Evolutionary conservation across 495 filamentous ascomycete genomes (phyloP).

Genomic region (Penicillium flavigenum): DNA sequence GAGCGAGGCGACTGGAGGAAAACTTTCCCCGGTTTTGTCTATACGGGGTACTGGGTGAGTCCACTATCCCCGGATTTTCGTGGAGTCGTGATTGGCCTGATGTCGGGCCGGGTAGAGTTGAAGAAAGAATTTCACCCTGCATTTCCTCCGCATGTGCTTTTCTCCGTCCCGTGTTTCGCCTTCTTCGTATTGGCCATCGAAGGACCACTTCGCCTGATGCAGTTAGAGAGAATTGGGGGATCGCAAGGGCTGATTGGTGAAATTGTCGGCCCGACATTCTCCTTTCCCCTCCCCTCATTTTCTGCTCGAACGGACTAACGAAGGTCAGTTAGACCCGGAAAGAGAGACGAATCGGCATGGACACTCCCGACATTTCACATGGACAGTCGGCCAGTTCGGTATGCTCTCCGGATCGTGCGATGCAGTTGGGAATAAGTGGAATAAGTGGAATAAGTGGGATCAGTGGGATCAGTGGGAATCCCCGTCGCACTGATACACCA

Average conservation of each 20-base stretch:
- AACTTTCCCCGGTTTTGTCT: conserved; percentile 7
- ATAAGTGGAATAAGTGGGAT: no score
- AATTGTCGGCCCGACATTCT: conserved; percentile 8
- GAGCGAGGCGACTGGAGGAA: conserved; percentile 1
- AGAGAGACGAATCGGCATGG: conserved; percentile 4
- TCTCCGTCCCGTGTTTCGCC: background rate
- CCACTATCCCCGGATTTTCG: conserved; percentile 7
- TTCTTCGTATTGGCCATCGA: background rate
- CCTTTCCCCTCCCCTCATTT: background rate
- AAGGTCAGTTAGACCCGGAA: background rate
- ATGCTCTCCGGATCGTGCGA: background rate
- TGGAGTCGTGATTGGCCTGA: background rate
- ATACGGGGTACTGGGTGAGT: background rate
- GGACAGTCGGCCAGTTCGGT: background rate
- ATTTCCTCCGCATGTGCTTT: background rate
- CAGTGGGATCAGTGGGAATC: background rate
- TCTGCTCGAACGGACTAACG: background rate
- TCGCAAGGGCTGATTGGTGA: background rate
- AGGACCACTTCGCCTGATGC: background rate
- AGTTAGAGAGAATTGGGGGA: background rate
- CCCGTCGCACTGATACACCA: background rate
- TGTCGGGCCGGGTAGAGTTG: conserved; percentile 2
- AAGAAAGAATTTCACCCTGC: background rate
- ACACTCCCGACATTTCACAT: background rate
- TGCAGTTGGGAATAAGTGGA: background rate